Percentiles rank a stretch among this genome's conserved stretches.
Conservation (phyloP, 2,329 filamentous ascomycete species). For the Pseudocercospora musae region DNA sequence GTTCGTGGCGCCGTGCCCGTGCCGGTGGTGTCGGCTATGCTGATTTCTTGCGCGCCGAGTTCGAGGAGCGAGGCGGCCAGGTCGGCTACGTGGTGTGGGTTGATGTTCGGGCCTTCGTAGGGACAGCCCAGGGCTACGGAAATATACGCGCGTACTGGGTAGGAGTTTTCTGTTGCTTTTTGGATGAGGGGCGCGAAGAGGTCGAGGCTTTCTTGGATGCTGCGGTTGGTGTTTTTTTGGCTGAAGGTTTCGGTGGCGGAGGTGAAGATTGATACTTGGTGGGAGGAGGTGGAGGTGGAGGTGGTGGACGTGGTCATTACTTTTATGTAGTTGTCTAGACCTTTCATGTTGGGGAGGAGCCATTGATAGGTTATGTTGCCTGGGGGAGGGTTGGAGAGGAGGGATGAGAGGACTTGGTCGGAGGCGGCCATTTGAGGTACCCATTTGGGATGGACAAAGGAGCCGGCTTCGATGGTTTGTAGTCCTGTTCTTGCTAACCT, state of each 20-base stretch:
- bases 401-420: constrained; percentile 66
- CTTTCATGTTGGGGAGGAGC: constrained; percentile 73
- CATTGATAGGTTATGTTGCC: constrained; percentile 71
- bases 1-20: constrained; percentile 79
- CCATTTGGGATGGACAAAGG: constrained; percentile 81
- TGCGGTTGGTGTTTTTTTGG: constrained; percentile 77
- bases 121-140: constrained; percentile 79
- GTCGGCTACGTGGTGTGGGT: constrained; percentile 59
- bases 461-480: constrained; percentile 72
- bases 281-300: constrained; percentile 39
- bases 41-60: constrained; percentile 88
- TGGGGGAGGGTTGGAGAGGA: constrained; percentile 57
- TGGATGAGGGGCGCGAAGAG: constrained; percentile 69
- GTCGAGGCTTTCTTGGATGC: constrained; percentile 68
- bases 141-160: constrained; percentile 74
- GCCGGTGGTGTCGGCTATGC: constrained; percentile 84
- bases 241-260: constrained; percentile 79
- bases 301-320: constrained; percentile 48
- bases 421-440: constrained; percentile 85
- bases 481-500: constrained; percentile 66
- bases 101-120: constrained; percentile 63
- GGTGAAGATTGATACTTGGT: constrained; percentile 76
- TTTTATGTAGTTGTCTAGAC: constrained; percentile 60
- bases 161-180: constrained; percentile 62
- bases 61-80: constrained; percentile 66